Base-by-base conservation (phyloP, 2,329 filamentous ascomycete genomes). In the Diaporthe velutina region DNA sequence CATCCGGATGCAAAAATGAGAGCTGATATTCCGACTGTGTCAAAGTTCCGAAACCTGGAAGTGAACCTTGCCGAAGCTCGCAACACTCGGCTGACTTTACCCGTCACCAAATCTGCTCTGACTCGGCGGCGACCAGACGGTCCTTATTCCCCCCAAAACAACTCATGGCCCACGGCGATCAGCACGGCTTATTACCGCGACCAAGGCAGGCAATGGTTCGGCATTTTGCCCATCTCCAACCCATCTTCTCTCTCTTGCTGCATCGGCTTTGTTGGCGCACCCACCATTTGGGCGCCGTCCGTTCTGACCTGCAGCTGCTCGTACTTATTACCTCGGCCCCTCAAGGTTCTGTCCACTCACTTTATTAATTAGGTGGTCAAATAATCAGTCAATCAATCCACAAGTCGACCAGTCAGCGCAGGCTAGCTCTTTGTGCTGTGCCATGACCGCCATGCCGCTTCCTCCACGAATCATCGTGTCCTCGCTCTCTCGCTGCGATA, bases 61-160 rank as follows among this genome's bases (percentile, higher is more conserved):
- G 64, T 67, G 64, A 67, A 67, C 64, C 64, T 67, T 67, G 64
- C 64, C 64, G 64, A 67, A 67, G 64, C 64, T 50, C 64, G 64
- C 64, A 67, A 67, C 45, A 38, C 64, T 67, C 64, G 64, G 64
- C 45, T 67, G 64, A 52, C 64, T 50, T 33, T 67, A 33, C 42
- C 61, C 40, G 45, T 67, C 61, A 67, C 30, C 61, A 50, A 50
- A 35, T 38, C 61, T 67, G 45, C 45, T 67, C 45, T 67, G 64
- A 67, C 64, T 67, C 64, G 45, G 64, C 64, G 12, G 30, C 64
- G 30, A 52, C 64, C 45, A 67, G 45, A 67, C 40, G 42, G 28
- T 33, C 13, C 25, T 22, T 45, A 17, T 19, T 48, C 57, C 13
- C 38, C n/a, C n/a, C n/a, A n/a, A n/a, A 60, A 4, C 33, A 61